phyloP scores from a whole-genome alignment of 2,329 filamentous ascomycete genomes.

The Colletotrichum tropicicola region DNA sequence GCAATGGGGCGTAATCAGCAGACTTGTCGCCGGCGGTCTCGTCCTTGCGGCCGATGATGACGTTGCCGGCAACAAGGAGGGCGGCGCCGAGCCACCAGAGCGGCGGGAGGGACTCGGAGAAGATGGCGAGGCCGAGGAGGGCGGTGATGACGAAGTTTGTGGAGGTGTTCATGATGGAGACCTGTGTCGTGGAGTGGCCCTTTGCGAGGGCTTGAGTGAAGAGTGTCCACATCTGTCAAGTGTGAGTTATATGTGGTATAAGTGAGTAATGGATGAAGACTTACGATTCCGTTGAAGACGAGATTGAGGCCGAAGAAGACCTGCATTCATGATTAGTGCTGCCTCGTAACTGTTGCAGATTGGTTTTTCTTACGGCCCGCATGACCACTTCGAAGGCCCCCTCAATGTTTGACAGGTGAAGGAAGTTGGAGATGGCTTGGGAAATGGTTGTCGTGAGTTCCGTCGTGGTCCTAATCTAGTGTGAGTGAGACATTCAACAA shows the following conservation, averaged over 20 bases:
- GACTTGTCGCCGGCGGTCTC: conserved; percentile 49
- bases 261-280: conserved; percentile 35
- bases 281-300: conserved; percentile 75
- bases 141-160: conserved; percentile 85
- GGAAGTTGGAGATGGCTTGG: conserved; percentile 48
- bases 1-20: conserved; percentile 40
- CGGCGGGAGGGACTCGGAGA: conserved; percentile 75
- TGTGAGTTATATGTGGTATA: not conserved
- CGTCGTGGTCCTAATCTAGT: conserved; percentile 59
- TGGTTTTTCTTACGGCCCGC: conserved; percentile 52
- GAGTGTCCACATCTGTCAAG: conserved; percentile 77
- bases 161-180: conserved; percentile 84
- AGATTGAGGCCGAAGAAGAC: conserved; percentile 80
- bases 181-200: conserved; percentile 79
- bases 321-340: conserved; percentile 47
- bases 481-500: conserved; percentile 16
- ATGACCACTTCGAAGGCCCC: conserved; percentile 56
- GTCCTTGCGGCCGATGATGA: conserved; percentile 79
- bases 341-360: not conserved
- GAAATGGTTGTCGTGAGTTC: conserved; percentile 61
- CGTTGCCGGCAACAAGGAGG: conserved; percentile 78
- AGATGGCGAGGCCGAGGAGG: conserved; percentile 74
- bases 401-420: conserved; percentile 53
- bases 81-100: conserved; percentile 82
- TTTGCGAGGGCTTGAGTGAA: conserved; percentile 82